phyloP scores from a whole-genome alignment of 2,329 filamentous ascomycete genomes.

The Pseudogymnoascus sp. region DNA sequence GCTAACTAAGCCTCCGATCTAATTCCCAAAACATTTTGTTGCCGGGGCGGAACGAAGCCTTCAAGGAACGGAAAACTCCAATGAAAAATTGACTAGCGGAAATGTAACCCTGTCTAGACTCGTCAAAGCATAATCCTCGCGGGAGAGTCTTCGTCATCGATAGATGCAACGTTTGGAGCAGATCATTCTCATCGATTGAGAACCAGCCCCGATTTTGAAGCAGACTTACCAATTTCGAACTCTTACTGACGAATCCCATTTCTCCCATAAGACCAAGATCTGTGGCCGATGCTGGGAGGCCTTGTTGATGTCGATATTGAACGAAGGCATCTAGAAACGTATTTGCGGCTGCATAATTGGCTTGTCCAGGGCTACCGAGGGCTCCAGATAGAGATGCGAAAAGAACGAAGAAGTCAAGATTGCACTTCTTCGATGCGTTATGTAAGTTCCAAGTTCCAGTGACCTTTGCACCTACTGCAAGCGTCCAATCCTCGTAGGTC shows the following conservation, averaged over 20 bases:
- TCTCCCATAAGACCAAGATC: constrained; percentile 16
- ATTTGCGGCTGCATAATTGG: constrained; percentile 12
- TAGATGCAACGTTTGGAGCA: not conserved
- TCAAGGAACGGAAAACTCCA: not conserved
- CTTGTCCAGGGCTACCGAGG: constrained; percentile 10
- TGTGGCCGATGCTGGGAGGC: constrained; percentile 16
- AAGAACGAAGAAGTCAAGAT: constrained; percentile 13
- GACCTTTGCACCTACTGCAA: constrained; percentile 13
- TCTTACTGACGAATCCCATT: constrained; percentile 10
- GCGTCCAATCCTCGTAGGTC: constrained; percentile 11
- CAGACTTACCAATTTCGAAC: not conserved
- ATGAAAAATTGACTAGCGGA: not conserved
- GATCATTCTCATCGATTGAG: not conserved
- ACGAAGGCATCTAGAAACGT: constrained; percentile 13
- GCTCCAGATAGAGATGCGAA: not conserved
- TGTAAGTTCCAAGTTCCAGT: constrained; percentile 15
- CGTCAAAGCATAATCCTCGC: not conserved
- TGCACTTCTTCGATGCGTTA: constrained; percentile 16
- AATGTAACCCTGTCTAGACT: not conserved
- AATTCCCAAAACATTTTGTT: not conserved
- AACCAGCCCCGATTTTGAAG: not conserved
- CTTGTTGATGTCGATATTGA: not conserved
- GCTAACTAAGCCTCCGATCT: not conserved
- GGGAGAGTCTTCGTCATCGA: not conserved
- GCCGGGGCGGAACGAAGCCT: no score